A percentile compares a stretch with the other conserved stretches of the same genome.
Conservation (phyloP, 139 green algal genomes). For the Edaphochlamys debaryana region DNA sequence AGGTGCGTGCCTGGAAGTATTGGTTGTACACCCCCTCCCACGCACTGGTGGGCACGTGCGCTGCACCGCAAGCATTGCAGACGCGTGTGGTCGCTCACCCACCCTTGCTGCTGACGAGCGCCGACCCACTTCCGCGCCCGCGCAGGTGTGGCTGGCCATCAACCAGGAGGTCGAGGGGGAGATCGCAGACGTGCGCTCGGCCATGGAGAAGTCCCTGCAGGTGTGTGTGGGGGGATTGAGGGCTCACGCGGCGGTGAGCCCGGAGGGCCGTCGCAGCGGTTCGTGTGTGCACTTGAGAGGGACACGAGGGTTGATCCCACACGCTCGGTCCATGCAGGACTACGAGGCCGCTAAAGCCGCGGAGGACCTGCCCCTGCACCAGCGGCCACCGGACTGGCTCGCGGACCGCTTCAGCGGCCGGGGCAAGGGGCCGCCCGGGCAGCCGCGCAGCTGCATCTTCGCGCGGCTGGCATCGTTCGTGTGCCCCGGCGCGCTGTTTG, state of each 20-base stretch:
- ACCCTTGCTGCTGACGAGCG: no score
- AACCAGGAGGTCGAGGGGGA: conserved; percentile 26
- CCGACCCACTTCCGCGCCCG: no score
- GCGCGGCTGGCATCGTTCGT: not conserved
- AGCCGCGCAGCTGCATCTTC: not conserved
- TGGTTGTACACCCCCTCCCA: no score
- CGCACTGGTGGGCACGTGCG: no score
- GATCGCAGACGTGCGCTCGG: not conserved
- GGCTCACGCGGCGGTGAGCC: no score
- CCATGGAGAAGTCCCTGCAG: conserved; percentile 15
- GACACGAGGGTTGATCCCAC: no score
- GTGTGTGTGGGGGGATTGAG: not conserved
- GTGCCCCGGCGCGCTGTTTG: conserved; percentile 7
- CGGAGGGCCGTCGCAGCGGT: no score
- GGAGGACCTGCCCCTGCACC: conserved; percentile 1
- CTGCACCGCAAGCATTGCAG: no score
- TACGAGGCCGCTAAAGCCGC: not conserved
- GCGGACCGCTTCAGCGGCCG: not conserved
- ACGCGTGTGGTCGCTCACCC: no score
- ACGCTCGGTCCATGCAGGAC: not conserved
- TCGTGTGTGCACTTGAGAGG: not conserved
- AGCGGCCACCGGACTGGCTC: conserved; percentile 5
- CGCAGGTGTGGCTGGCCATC: conserved; percentile 7
- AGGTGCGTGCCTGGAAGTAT: no score
- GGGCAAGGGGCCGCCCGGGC: not conserved